Conservation (phyloP, 2,329 filamentous ascomycete species). For the Cryphonectria radicalis region DNA sequence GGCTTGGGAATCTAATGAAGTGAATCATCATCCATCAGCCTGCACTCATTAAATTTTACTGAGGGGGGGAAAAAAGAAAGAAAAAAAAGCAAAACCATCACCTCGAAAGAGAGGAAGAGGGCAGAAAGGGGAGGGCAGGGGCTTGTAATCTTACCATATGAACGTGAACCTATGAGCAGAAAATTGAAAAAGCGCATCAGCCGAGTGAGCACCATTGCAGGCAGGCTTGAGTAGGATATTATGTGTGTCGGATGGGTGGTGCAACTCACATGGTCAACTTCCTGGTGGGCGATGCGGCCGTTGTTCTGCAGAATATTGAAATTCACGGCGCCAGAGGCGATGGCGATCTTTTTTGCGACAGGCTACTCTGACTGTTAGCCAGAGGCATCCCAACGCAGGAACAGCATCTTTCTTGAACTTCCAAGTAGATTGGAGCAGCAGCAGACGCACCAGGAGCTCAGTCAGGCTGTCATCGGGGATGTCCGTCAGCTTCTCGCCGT, state of each 20-base stretch:
- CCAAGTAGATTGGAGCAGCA: background rate
- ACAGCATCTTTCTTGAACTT: background rate
- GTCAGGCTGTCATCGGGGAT: conserved; percentile 86
- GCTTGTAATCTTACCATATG: conserved; percentile 70
- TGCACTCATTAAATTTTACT: background rate
- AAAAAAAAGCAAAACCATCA: background rate
- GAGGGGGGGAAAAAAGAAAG: too few species aligned
- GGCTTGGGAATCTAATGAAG: conserved; percentile 84
- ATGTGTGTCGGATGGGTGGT: background rate
- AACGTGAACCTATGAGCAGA: conserved; percentile 73
- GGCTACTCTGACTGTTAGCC: conserved; percentile 50
- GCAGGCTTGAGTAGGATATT: background rate
- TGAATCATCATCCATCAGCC: background rate
- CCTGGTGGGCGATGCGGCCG: conserved; percentile 85
- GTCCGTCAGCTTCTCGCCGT: conserved; percentile 88
- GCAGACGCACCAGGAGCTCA: conserved; percentile 74
- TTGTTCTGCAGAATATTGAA: conserved; percentile 99
- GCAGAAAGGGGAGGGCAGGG: background rate
- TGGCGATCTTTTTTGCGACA: conserved; percentile 84
- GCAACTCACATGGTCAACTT: conserved; percentile 82
- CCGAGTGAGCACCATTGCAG: conserved; percentile 15
- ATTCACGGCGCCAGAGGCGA: conserved; percentile 74
- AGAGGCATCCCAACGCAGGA: background rate
- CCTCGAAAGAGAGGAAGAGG: background rate
- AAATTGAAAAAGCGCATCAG: background rate